A percentile compares a stretch with the other conserved stretches of the same genome.
These are phyloP conservation scores for Penicillium sp. DNA, from an alignment of 2,329 filamentous ascomycete genomes.

Conservation along the genomic window DNA sequence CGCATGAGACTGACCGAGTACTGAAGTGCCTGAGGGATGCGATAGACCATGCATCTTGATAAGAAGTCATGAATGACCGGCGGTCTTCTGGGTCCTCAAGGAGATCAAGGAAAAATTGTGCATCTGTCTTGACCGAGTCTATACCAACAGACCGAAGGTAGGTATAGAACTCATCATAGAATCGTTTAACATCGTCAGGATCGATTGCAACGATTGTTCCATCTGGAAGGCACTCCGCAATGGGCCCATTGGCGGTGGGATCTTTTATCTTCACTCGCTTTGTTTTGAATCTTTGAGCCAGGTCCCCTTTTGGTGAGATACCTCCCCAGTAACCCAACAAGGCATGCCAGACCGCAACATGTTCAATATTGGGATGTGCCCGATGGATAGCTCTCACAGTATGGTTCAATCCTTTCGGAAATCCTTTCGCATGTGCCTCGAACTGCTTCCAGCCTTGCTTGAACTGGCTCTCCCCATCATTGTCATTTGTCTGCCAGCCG, in stretches of 20 bases:
- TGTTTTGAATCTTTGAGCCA: conserved; percentile 78
- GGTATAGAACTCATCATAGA: conserved; percentile 88
- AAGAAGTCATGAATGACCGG: conserved; percentile 67
- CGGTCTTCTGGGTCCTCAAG: conserved; percentile 66
- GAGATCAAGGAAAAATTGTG: conserved; percentile 83
- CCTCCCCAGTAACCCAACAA: conserved; percentile 88
- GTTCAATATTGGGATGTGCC: conserved; percentile 68
- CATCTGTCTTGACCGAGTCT: conserved; percentile 89
- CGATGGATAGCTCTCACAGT: conserved; percentile 67
- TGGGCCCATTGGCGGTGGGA: conserved; percentile 49
- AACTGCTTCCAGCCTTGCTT: conserved; percentile 70
- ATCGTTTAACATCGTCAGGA: conserved; percentile 67
- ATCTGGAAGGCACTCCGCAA: conserved; percentile 21
- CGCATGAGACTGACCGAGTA: conserved; percentile 81
- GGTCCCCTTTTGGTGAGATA: conserved; percentile 68
- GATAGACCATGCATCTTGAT: conserved; percentile 83
- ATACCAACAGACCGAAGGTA: conserved; percentile 74
- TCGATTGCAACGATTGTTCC: conserved; percentile 69
- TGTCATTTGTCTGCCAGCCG: conserved; percentile 82
- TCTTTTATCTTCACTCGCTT: conserved; percentile 54
- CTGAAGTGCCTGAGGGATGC: conserved; percentile 75
- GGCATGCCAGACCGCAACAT: conserved; percentile 93
- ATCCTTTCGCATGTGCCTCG: conserved; percentile 75
- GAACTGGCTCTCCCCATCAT: conserved; percentile 52
- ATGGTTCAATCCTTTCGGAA: conserved; percentile 74